Evolutionary conservation across 805 yeast genomes (phyloP).

Genomic region (Metschnikowia sp.): DNA sequence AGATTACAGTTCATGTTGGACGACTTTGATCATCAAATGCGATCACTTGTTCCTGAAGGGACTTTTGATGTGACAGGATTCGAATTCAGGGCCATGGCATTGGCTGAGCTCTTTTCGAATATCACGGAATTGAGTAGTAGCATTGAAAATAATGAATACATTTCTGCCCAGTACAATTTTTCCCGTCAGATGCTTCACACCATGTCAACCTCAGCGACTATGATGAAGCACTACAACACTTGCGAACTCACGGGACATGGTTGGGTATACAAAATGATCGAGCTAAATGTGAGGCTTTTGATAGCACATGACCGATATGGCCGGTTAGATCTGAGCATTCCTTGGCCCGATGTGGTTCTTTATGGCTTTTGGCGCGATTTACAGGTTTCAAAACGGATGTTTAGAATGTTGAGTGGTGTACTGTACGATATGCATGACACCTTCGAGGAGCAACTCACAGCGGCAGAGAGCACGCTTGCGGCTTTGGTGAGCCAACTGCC

Average conservation of each 20-base stretch:
- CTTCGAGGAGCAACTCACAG: not conserved
- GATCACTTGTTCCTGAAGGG: not conserved
- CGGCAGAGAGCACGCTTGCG: not conserved
- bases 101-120: not conserved
- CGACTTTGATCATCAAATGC: not conserved
- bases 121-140: not conserved
- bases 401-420: not conserved
- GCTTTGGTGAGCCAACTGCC: not conserved
- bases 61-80: not conserved
- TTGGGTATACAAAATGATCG: not conserved
- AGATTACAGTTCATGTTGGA: too few species aligned
- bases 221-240: not conserved
- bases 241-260: not conserved
- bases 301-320: not conserved
- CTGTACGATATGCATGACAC: not conserved
- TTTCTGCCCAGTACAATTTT: not conserved
- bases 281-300: not conserved
- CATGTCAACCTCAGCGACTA: not conserved
- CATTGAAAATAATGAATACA: not conserved
- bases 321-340: not conserved
- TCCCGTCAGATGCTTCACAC: not conserved
- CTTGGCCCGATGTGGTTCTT: not conserved
- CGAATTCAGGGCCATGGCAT: not conserved
- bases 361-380: not conserved
- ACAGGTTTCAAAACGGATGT: not conserved